Conservation (phyloP, 805 yeast genomes). For the Vanderwaltozyma verrucispora region DNA sequence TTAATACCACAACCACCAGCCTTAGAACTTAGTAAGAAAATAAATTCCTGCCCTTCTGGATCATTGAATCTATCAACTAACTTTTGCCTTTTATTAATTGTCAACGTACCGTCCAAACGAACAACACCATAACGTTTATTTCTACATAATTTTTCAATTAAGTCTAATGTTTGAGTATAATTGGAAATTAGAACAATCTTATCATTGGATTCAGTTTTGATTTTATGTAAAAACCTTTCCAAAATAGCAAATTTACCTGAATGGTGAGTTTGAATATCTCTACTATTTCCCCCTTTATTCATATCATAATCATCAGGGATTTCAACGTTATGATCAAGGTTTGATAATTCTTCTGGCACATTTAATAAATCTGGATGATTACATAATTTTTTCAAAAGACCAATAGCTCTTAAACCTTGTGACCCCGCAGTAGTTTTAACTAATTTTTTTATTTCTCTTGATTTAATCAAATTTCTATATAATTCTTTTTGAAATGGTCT, state of each 20-base stretch:
- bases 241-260: conserved; percentile 83
- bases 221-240: conserved; percentile 72
- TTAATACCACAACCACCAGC: conserved; percentile 99
- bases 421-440: conserved; percentile 21
- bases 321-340: conserved; percentile 42
- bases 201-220: conserved; percentile 75
- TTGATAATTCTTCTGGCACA: conserved; percentile 49
- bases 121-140: conserved; percentile 60
- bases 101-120: conserved; percentile 88
- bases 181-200: conserved; percentile 92
- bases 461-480: conserved; percentile 64
- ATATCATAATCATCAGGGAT: conserved; percentile 63
- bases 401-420: conserved; percentile 86
- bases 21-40: conserved; percentile 82
- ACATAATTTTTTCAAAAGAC: conserved; percentile 78
- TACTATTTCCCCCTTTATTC: conserved; percentile 19
- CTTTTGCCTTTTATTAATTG: conserved; percentile 83
- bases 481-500: conserved; percentile 65
- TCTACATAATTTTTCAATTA: conserved; percentile 82
- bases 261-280: conserved; percentile 65
- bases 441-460: conserved; percentile 64
- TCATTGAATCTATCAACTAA: conserved; percentile 86
- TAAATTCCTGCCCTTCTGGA: conserved; percentile 76
- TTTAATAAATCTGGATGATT: conserved; percentile 84
- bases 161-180: conserved; percentile 87